Evolutionary conservation across 345 rosid species (phyloP).

Genomic region (Melaleuca alternifolia): DNA sequence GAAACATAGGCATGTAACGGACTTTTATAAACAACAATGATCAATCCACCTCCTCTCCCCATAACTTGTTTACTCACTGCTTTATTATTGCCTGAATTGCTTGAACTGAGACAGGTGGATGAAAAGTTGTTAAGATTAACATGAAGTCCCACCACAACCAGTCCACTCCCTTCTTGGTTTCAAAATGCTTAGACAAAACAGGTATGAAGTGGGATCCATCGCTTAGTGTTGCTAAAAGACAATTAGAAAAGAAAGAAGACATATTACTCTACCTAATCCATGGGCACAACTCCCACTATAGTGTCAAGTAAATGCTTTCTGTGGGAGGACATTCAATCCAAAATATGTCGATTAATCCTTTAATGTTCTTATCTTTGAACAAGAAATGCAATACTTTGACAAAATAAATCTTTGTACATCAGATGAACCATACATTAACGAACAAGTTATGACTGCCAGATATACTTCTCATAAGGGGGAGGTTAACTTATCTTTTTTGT

Average conservation of each 20-base stretch:
- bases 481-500: not conserved
- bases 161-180: not conserved
- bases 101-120: not conserved
- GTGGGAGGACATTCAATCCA: not conserved
- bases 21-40: not conserved
- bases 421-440: not conserved
- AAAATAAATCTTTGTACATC: not conserved
- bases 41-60: not conserved
- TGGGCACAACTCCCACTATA: not conserved
- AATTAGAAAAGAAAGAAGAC: not conserved
- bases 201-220: not conserved
- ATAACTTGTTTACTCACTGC: not conserved
- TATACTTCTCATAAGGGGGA: not conserved
- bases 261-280: not conserved
- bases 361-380: not conserved
- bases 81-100: not conserved
- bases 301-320: not conserved
- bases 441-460: not conserved
- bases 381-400: not conserved
- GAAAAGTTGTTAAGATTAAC: not conserved
- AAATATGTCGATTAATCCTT: not conserved
- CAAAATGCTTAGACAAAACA: not conserved
- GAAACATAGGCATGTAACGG: not conserved
- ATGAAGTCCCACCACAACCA: not conserved
- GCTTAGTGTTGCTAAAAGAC: not conserved